Evolutionary conservation across 768 basidiomycete genomes (phyloP), one percentile per base, ranked within the genome.

Genomic region (Panaeolus cyanescens): DNA sequence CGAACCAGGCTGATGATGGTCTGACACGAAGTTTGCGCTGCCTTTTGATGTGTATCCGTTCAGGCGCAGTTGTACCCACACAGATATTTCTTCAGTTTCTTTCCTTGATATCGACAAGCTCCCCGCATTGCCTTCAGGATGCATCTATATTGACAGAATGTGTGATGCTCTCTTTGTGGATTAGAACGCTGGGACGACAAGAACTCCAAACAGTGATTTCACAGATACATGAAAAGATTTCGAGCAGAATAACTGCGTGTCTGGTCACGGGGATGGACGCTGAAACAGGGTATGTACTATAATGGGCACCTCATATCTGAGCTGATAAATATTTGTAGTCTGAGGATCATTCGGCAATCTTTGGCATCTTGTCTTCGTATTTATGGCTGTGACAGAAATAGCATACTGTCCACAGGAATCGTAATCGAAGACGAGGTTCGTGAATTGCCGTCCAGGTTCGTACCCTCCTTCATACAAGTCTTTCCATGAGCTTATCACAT

Each of bases 21-120:
- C 76, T 87, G 39, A 67, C 73, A 20, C 78, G 75, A 32, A 79
- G 82, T 36, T 70, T 91, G 33, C 75, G 77, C 42, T 90, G 88
- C 85, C 79, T 93, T 19, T 79, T 79, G 40, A 72, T 87, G 40
- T 78, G 91, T 65, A 80, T 88, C 22, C 76, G 78, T 54, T 89
- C 90, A 6, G 90, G 88, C 2, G 80, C 91, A 28, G 84, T 88
- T 36, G 79, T 92, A 32, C 82, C 90, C 2, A 73, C 80, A 5
- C 59, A 75, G 3, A 79, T 80, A 4, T 86, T 87, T 65, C 70
- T 74, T 28, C 81, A 80, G 34, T 82, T 87, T 50, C 76, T 79
- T 4, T 62, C 71, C 8, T 69, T 84, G 19, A 76, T 82, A 5
- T 68, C 69, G 12, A 68, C 76, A 25, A 79, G 76, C 53, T 67